These are phyloP conservation scores for Penicillium digitatum DNA, from an alignment of 2,329 filamentous ascomycete genomes.

Conservation along the genomic window DNA sequence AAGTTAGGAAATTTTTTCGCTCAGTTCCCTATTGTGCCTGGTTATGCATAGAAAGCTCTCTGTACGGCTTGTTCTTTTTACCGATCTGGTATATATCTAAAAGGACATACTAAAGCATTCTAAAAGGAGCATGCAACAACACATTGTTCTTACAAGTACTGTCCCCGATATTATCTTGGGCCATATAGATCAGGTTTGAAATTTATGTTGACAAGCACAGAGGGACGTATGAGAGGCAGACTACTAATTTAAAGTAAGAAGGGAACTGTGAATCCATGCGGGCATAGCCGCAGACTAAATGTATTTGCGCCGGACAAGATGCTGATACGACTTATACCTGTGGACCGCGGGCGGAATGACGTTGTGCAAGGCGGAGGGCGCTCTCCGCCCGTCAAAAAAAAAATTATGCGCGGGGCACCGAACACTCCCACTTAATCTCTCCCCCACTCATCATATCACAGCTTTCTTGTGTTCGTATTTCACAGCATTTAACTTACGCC, in stretches of 20 bases:
- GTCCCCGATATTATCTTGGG: too few species aligned
- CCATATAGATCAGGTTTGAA: too few species aligned
- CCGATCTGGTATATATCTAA: too few species aligned
- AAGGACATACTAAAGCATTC: too few species aligned
- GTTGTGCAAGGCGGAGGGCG: constrained; percentile 17
- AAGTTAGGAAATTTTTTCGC: not conserved
- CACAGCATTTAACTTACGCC: not conserved
- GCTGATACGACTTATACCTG: not conserved
- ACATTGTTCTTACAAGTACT: too few species aligned
- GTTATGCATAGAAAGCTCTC: too few species aligned
- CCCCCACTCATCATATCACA: not conserved
- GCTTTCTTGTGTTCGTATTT: not conserved
- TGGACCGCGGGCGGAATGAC: constrained; percentile 14
- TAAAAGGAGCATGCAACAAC: too few species aligned
- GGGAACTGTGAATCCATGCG: not conserved
- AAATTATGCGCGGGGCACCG: constrained; percentile 33
- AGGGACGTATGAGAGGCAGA: too few species aligned
- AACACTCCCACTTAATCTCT: constrained; percentile 9
- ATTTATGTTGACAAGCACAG: too few species aligned
- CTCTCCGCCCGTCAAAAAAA: constrained; percentile 35
- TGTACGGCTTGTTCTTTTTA: too few species aligned
- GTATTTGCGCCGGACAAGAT: not conserved
- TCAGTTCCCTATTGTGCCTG: not conserved
- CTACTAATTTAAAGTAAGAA: too few species aligned
- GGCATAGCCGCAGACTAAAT: not conserved